phyloP scores from a whole-genome alignment of 2,329 filamentous ascomycete genomes.

The Sarocladium oryzae region DNA sequence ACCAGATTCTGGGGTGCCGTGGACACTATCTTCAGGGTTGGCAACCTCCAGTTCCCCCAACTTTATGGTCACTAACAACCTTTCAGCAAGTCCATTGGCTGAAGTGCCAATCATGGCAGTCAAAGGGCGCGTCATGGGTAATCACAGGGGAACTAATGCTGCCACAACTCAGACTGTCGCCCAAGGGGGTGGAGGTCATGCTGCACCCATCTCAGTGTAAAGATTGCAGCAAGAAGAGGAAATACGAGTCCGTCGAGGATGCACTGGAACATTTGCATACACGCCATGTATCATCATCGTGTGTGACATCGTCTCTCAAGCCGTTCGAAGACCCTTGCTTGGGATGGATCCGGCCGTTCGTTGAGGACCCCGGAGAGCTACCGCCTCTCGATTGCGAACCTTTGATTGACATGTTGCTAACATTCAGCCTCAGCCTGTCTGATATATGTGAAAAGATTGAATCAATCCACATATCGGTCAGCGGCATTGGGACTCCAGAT shows the following conservation, averaged over 20 bases:
- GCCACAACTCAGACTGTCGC: neutral
- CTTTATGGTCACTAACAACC: neutral
- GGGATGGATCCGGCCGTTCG: neutral
- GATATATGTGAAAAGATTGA: neutral
- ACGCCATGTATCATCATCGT: neutral
- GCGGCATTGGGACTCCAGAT: neutral
- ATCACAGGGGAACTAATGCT: neutral
- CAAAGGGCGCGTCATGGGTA: neutral
- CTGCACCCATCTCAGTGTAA: neutral
- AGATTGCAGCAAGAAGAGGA: neutral
- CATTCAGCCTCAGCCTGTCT: neutral
- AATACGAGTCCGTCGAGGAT: neutral
- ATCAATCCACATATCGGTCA: neutral
- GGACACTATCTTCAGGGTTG: slow-evolving; percentile 14
- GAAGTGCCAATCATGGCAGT: neutral
- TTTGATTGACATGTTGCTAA: too few species aligned
- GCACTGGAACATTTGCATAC: neutral
- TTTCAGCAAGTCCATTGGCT: slow-evolving; percentile 4
- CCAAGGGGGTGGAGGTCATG: neutral
- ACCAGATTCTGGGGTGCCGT: slow-evolving; percentile 16
- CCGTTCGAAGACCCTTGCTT: neutral
- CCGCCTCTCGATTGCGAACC: neutral
- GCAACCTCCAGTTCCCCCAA: too few species aligned
- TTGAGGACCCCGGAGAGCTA: neutral
- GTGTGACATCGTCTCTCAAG: neutral